phyloP scores from a whole-genome alignment of 176 grass and related monocot species.

The Bolboschoenus planiculmis region DNA sequence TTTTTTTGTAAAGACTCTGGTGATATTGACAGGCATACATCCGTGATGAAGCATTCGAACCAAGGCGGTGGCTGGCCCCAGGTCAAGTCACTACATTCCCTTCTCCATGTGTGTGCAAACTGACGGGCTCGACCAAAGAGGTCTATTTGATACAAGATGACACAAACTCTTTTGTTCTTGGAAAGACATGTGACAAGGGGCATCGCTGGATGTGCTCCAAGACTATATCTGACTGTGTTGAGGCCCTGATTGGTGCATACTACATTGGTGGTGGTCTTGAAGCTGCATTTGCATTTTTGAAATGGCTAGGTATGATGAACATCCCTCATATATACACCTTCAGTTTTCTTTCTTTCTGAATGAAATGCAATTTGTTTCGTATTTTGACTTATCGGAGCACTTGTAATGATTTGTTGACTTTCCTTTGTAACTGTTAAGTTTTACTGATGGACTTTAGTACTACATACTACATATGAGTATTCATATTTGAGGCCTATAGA shows the following conservation, averaged over 20 bases:
- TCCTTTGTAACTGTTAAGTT: not conserved
- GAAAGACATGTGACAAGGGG: constrained; percentile 79
- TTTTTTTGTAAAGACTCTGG: not conserved
- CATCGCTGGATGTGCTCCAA: constrained; percentile 97
- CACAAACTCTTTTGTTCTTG: constrained; percentile 46
- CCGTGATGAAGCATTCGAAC: constrained; percentile 87
- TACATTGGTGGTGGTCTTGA: constrained; percentile 67
- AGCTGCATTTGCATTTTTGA: constrained; percentile 59
- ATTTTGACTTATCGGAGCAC: not conserved
- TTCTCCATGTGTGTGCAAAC: constrained; percentile 51
- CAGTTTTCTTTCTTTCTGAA: not conserved
- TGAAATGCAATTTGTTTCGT: not conserved
- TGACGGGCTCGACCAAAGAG: constrained; percentile 30
- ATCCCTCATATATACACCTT: not conserved
- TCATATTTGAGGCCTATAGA: not conserved
- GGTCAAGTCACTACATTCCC: constrained; percentile 60
- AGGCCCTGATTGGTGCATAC: constrained; percentile 90
- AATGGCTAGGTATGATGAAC: constrained; percentile 43
- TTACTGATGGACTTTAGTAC: not conserved
- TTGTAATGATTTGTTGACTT: not conserved
- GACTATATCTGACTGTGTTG: constrained; percentile 86
- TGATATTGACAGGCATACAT: constrained; percentile 57
- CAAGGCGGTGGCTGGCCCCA: constrained; percentile 81
- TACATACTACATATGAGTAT: not conserved
- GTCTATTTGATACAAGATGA: constrained; percentile 34